phyloP scores from a whole-genome alignment of 2,329 filamentous ascomycete genomes.

The Aspergillus novoparasiticus region DNA sequence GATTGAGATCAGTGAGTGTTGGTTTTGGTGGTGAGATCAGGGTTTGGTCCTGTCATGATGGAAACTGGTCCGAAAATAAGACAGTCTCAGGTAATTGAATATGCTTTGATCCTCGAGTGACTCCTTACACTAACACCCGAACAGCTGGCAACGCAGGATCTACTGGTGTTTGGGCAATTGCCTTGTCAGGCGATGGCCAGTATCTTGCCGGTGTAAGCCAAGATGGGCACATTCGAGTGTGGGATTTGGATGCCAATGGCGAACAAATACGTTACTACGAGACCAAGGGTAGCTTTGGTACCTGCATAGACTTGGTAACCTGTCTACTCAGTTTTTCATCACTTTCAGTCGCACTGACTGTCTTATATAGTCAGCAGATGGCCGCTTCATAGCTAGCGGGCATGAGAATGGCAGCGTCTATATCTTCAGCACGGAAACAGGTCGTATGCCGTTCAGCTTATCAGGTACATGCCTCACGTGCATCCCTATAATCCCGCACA shows the following conservation, averaged over 20 bases:
- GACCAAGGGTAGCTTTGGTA: constrained; percentile 89
- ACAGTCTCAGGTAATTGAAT: constrained; percentile 45
- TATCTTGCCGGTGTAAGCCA: constrained; percentile 86
- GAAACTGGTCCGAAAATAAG: constrained; percentile 56
- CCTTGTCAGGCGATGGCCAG: constrained; percentile 79
- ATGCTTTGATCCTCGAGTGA: constrained; percentile 1
- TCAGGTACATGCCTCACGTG: constrained; percentile 59
- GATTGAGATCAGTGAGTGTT: constrained; percentile 74
- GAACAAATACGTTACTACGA: constrained; percentile 80
- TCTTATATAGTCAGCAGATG: constrained; percentile 64
- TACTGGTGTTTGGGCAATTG: constrained; percentile 83
- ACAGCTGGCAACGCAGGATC: constrained; percentile 52
- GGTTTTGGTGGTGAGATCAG: constrained; percentile 90
- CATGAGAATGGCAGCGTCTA: constrained; percentile 92
- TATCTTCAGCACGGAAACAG: constrained; percentile 91
- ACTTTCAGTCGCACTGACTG: constrained; percentile 15
- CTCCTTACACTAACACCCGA: constrained; percentile 4
- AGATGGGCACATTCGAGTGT: constrained; percentile 86
- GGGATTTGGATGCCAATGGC: constrained; percentile 64
- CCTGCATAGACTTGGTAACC: constrained; percentile 76
- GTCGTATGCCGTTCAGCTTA: constrained; percentile 81
- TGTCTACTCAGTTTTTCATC: constrained; percentile 8
- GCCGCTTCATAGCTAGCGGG: constrained; percentile 83
- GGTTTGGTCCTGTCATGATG: constrained; percentile 70
- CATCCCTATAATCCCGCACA: not conserved